Percentiles rank a stretch among this genome's conserved stretches.
Conservation (phyloP, 306 rosid genomes). For the Carpinus viminea region DNA sequence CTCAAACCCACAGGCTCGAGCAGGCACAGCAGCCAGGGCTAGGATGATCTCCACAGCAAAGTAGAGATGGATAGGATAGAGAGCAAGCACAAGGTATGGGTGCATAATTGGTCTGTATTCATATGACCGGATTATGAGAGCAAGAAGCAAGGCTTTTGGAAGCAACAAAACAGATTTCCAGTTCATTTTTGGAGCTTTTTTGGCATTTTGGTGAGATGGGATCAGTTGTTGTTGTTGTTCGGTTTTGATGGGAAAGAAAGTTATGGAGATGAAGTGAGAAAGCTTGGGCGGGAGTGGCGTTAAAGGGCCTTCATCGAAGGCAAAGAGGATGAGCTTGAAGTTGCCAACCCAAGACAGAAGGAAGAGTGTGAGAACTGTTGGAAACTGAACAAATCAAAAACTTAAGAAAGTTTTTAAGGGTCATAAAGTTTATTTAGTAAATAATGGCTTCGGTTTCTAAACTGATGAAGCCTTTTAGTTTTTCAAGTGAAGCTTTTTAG, state of each 20-base stretch:
- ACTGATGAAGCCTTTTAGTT: too few species aligned
- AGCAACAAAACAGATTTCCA: neutral
- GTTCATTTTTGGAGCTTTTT: neutral
- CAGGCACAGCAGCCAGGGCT: constrained; percentile 35
- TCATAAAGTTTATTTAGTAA: too few species aligned
- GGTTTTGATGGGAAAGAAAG: constrained; percentile 64
- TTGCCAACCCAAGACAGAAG: constrained; percentile 49
- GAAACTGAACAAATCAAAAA: too few species aligned
- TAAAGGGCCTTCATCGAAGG: constrained; percentile 58
- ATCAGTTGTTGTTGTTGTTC: constrained; percentile 8
- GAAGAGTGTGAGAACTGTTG: constrained; percentile 42
- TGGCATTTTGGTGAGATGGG: constrained; percentile 16
- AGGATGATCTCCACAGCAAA: constrained; percentile 48
- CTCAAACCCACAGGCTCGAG: constrained; percentile 30
- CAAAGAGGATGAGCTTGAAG: constrained; percentile 49
- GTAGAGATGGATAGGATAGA: constrained; percentile 57
- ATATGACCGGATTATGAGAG: constrained; percentile 27
- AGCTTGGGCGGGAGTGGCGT: constrained; percentile 35
- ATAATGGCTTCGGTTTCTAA: too few species aligned
- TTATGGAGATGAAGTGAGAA: constrained; percentile 53
- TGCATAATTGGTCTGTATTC: constrained; percentile 34
- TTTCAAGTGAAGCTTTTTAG: too few species aligned
- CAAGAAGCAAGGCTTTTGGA: constrained; percentile 39
- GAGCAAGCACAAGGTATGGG: constrained; percentile 22
- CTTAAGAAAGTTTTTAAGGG: too few species aligned